Percentiles rank a stretch among this genome's conserved stretches.
phyloP scores from a whole-genome alignment of 306 rosid genomes.

The Alnus glutinosa region DNA sequence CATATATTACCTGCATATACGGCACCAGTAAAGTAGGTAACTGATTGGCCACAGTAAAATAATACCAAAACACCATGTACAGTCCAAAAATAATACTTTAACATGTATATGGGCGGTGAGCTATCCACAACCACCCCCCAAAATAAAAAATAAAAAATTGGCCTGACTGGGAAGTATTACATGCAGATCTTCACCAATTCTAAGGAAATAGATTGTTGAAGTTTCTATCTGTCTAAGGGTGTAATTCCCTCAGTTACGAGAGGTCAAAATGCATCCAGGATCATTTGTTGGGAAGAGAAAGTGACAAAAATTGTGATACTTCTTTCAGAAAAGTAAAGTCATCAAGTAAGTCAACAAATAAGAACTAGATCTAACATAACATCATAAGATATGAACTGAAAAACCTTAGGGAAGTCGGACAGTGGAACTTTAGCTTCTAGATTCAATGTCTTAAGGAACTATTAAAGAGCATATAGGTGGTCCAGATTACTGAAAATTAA shows the following conservation, averaged over 20 bases:
- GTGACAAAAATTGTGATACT: neutral
- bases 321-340: neutral
- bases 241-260: neutral
- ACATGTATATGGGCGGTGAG: neutral
- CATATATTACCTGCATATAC: slow-evolving; percentile 79
- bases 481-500: neutral
- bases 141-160: neutral
- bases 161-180: neutral
- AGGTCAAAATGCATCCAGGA: slow-evolving; percentile 1
- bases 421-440: neutral
- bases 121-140: neutral
- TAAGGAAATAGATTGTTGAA: neutral
- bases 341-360: neutral
- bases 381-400: neutral
- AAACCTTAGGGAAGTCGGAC: neutral
- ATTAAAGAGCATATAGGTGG: neutral
- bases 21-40: slow-evolving; percentile 17
- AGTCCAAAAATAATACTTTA: slow-evolving; percentile 6
- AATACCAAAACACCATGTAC: slow-evolving; percentile 1
- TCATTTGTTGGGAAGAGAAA: neutral
- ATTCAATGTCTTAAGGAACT: neutral
- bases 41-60: slow-evolving; percentile 10
- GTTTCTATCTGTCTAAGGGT: neutral
- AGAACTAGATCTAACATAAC: neutral
- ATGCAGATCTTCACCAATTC: neutral